A percentile compares a stretch with the other conserved stretches of the same genome.
Evolutionary conservation across 495 filamentous ascomycete genomes (phyloP).

Genomic region (Talaromyces adpressus): DNA sequence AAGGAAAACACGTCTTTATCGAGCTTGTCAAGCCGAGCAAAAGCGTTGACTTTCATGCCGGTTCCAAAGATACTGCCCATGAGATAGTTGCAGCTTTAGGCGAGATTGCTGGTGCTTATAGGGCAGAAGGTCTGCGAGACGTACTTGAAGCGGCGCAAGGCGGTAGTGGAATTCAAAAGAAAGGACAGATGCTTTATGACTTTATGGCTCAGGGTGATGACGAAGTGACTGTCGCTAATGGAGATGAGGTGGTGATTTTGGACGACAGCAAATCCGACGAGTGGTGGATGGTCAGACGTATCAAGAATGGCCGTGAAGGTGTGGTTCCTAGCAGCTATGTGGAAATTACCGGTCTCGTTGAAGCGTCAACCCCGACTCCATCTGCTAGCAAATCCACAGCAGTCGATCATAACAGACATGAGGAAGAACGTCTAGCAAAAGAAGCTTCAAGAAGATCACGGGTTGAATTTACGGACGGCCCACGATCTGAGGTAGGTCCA

Average conservation of each 20-base stretch:
- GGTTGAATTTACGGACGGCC: slow-evolving; percentile 47
- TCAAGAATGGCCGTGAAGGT: slow-evolving; percentile 91
- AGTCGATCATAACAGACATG: slow-evolving; percentile 74
- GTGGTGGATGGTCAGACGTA: slow-evolving; percentile 92
- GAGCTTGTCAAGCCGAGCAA: slow-evolving; percentile 86
- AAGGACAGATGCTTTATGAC: slow-evolving; percentile 82
- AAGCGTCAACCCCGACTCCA: slow-evolving; percentile 32
- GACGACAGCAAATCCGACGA: slow-evolving; percentile 91
- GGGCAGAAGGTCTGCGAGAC: slow-evolving; percentile 78
- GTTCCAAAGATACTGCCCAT: slow-evolving; percentile 91
- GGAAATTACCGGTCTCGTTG: slow-evolving; percentile 64
- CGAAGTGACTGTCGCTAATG: slow-evolving; percentile 85
- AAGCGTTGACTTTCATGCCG: slow-evolving; percentile 93
- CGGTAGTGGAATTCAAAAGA: slow-evolving; percentile 59
- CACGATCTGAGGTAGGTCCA: slow-evolving; percentile 67
- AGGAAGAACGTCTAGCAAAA: slow-evolving; percentile 74
- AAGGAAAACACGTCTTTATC: slow-evolving; percentile 96
- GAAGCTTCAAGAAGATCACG: slow-evolving; percentile 58
- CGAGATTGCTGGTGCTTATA: slow-evolving; percentile 78
- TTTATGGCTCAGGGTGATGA: slow-evolving; percentile 96
- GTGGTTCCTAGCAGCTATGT: slow-evolving; percentile 98
- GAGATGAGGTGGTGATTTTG: slow-evolving; percentile 84
- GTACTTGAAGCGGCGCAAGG: slow-evolving; percentile 73
- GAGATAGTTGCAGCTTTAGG: slow-evolving; percentile 86
- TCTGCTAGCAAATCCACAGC: slow-evolving; percentile 56